Evolutionary conservation across 73 alveolate species (phyloP).

Genomic region (Breviolum minutum): DNA sequence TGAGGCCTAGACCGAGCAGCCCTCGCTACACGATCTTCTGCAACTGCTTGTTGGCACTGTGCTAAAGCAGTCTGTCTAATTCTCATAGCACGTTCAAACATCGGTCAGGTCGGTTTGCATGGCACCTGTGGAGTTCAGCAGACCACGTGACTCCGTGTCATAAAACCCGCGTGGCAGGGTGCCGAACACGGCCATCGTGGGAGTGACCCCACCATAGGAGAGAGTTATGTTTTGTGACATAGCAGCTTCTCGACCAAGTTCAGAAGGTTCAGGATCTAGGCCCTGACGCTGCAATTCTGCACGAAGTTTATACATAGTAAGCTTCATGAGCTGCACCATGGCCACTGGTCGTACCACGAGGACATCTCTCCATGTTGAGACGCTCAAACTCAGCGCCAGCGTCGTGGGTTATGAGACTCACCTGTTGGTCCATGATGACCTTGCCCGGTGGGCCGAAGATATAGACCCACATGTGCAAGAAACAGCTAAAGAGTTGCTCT

Average conservation of each 20-base stretch:
- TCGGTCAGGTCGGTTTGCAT: not conserved
- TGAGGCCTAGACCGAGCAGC: not conserved
- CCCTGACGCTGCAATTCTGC: not conserved
- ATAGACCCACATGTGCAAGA: not conserved
- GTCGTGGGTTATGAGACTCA: not conserved
- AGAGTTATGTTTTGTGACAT: conserved; percentile 27
- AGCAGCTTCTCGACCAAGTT: not conserved
- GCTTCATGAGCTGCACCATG: not conserved
- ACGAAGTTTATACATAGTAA: not conserved
- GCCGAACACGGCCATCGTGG: conserved; percentile 15
- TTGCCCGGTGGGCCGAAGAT: not conserved
- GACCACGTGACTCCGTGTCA: not conserved
- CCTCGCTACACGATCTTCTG: not conserved
- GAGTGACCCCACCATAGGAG: conserved; percentile 4
- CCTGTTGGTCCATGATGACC: not conserved
- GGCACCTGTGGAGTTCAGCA: not conserved
- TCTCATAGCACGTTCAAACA: conserved; percentile 5
- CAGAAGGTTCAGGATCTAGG: not conserved
- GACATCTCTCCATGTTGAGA: not conserved
- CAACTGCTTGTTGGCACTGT: not conserved
- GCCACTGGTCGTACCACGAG: not conserved
- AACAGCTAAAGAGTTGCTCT: not conserved
- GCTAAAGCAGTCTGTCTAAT: not conserved
- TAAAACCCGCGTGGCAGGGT: not conserved
- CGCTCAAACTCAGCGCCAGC: conserved; percentile 8